Conservation (phyloP, 805 yeast species). For the Candida incommunis region DNA sequence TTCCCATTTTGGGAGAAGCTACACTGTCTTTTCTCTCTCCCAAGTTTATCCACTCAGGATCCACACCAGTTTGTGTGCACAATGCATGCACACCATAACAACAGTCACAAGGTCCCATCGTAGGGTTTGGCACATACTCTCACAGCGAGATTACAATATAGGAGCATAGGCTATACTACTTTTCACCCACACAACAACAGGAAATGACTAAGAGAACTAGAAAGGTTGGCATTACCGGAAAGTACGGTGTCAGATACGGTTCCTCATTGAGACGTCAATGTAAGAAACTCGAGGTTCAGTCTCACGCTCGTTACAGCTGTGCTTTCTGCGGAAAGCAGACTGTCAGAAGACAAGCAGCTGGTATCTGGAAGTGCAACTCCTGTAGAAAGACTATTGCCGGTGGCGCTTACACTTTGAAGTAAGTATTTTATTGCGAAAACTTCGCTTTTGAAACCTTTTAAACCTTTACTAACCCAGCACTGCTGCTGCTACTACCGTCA, state of each 20-base stretch:
- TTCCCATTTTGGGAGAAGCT: too few relatives aligned
- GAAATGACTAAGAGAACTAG: constrained; percentile 94
- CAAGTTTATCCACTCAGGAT: too few relatives aligned
- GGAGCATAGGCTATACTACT: background rate
- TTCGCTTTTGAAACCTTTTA: background rate
- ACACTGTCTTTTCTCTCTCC: too few relatives aligned
- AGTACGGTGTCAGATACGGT: constrained; percentile 99
- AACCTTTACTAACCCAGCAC: constrained; percentile 27
- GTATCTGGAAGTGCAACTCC: constrained; percentile 96
- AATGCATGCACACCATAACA: too few relatives aligned
- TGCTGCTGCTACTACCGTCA: constrained; percentile 99
- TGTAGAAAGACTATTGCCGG: constrained; percentile 98
- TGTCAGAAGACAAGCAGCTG: constrained; percentile 94
- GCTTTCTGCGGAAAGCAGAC: constrained; percentile 99
- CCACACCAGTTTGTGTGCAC: too few relatives aligned
- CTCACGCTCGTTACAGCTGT: constrained; percentile 97
- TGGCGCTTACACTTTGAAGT: constrained; percentile 97
- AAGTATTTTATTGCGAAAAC: constrained; percentile 5
- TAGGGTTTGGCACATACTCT: too few relatives aligned
- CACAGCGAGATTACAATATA: too few relatives aligned
- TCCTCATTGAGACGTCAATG: constrained; percentile 99
- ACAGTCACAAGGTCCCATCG: too few relatives aligned
- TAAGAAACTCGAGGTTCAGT: constrained; percentile 98
- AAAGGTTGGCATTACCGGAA: constrained; percentile 99
- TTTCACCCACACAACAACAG: constrained; percentile 2